Conservation (phyloP, 2,329 filamentous ascomycete species). For the Microsporum canis region DNA sequence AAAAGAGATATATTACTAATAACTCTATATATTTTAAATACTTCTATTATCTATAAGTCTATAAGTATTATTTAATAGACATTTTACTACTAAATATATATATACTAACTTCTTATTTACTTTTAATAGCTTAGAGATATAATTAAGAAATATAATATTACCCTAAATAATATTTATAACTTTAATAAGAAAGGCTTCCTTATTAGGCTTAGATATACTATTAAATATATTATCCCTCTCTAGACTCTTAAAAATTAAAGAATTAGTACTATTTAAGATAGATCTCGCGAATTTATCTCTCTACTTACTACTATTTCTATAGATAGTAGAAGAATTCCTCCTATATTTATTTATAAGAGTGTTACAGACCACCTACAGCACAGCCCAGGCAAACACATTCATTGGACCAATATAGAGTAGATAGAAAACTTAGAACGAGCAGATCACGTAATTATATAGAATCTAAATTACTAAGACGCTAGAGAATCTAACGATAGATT, state of each 20-base stretch:
- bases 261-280: slow-evolving; percentile 1
- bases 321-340: not conserved
- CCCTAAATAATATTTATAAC: not conserved
- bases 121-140: not conserved
- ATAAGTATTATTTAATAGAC: too few species aligned
- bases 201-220: not conserved
- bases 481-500: too few species aligned
- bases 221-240: not conserved
- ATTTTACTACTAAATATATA: too few species aligned
- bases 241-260: not conserved
- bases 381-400: too few species aligned
- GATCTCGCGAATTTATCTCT: slow-evolving; percentile 15
- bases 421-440: too few species aligned
- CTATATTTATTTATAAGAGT: not conserved
- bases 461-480: too few species aligned
- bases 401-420: too few species aligned
- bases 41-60: too few species aligned
- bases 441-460: too few species aligned
- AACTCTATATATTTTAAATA: too few species aligned
- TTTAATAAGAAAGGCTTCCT: slow-evolving; percentile 1
- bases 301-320: not conserved
- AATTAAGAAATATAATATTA: not conserved
- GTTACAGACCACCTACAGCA: too few species aligned
- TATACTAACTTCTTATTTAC: not conserved
- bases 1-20: too few species aligned